Evolutionary conservation across 768 basidiomycete genomes (phyloP).

Genomic region (Tricholoma saponaceum): DNA sequence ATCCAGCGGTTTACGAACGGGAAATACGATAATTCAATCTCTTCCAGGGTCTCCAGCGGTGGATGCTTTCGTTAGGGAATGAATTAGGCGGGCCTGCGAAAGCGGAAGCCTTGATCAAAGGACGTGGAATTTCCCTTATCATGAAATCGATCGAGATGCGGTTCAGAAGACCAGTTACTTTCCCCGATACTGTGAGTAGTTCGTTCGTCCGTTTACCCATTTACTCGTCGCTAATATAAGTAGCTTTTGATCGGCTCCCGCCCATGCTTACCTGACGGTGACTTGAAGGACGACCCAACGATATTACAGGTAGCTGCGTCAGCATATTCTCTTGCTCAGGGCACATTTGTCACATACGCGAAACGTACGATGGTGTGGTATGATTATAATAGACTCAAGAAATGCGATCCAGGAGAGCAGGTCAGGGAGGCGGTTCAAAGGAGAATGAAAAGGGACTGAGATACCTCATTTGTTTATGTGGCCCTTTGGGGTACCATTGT

Average conservation of each 20-base stretch:
- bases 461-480: background rate
- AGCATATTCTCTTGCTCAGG: constrained; percentile 29
- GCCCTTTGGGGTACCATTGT: no score
- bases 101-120: constrained; percentile 54
- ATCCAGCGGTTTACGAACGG: constrained; percentile 33
- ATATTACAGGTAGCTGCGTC: no score
- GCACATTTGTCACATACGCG: constrained; percentile 59
- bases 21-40: no score
- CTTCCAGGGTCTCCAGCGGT: no score
- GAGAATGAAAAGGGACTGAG: constrained; percentile 8
- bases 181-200: constrained; percentile 76
- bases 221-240: background rate
- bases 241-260: no score
- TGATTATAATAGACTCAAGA: constrained; percentile 64
- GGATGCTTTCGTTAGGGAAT: no score
- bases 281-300: no score
- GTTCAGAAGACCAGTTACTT: constrained; percentile 69
- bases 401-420: constrained; percentile 57
- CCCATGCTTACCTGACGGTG: no score
- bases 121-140: constrained; percentile 66
- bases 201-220: constrained; percentile 12
- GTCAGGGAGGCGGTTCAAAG: constrained; percentile 30
- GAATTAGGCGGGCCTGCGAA: constrained; percentile 52
- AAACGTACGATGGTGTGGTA: constrained; percentile 71
- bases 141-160: constrained; percentile 60